Base-by-base conservation (phyloP, 805 yeast genomes). In the Monosporozyma unispora region DNA sequence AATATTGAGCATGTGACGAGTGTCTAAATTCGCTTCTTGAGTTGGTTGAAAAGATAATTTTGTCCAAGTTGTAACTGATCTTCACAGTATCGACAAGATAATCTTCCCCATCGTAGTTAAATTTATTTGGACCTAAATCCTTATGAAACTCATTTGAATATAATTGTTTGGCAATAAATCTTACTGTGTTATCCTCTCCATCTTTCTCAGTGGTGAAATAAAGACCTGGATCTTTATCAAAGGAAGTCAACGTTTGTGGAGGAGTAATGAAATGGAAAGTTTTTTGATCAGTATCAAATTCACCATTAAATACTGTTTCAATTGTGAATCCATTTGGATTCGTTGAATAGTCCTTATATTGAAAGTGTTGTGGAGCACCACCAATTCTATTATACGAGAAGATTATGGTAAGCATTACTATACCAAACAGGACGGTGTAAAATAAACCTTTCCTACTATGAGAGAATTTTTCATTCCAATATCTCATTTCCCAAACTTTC, bases 1-100 rank as follows among this genome's bases (percentile, higher is more conserved):
- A 87, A 66, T 78, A 84, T 21, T 67, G 56, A 0, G 82, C 82
- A 40, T 64, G 67, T 0, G 80, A 68, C 0, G 96, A 87, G 61
- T 87, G 88, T 54, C 96, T 75, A 76, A 81, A 87, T 57, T 80
- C 77, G 28, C 61, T 58, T 12, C 63, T 60, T 11, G 52, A 49
- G 49, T 86, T 76, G 0, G 93, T 74, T 4, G 67, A 66, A 2
- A 88, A 62, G 11, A 91, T 62, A 1, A 80, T 83, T 57, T 69
- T 74, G 21, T 73, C 66, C 18, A 75, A 62, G 9, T 71, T 61
- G 38, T 72, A 68, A 54, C 76, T 79, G 7, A 82, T 66, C 4
- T 73, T 66, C 11, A 73, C 59, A 0, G 68, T 55, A 6, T 73
- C 71, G 1, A 83, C 69, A 0, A 52, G 44, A 43, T 77, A 63